phyloP scores from a whole-genome alignment of 805 yeast genomes.

The Ogataea dorogensis region DNA sequence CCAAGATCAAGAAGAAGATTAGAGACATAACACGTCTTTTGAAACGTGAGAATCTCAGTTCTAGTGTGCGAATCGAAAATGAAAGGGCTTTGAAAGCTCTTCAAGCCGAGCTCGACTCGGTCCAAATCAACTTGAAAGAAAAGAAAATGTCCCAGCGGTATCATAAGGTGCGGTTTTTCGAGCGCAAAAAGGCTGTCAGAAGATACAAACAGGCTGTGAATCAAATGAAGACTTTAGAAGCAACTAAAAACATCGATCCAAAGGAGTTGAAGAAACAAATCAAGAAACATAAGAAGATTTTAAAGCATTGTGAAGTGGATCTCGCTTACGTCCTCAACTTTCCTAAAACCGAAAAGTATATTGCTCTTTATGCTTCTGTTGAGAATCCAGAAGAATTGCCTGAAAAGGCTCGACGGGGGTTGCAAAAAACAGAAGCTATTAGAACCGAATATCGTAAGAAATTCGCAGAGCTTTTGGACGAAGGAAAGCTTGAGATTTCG shows the following conservation, averaged over 20 bases:
- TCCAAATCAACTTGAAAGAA: conserved; percentile 39
- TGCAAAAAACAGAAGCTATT: conserved; percentile 42
- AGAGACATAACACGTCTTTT: conserved; percentile 81
- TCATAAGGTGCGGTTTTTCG: conserved; percentile 92
- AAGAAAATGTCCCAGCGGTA: conserved; percentile 61
- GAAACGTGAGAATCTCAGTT: conserved; percentile 52
- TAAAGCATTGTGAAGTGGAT: conserved; percentile 63
- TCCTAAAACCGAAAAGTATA: conserved; percentile 78
- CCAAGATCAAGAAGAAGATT: conserved; percentile 77
- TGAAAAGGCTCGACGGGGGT: conserved; percentile 42
- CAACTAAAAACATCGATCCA: conserved; percentile 23
- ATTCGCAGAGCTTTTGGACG: conserved; percentile 50
- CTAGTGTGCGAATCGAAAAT: conserved; percentile 50
- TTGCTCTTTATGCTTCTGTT: conserved; percentile 65
- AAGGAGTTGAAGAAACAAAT: conserved; percentile 30
- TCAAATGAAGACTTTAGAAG: conserved; percentile 36
- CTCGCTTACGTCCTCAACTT: conserved; percentile 71
- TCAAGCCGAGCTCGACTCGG: conserved; percentile 43
- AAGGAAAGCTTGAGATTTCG: conserved; percentile 52
- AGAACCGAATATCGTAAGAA: conserved; percentile 49
- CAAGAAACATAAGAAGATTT: conserved; percentile 43
- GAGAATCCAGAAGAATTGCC: conserved; percentile 33
- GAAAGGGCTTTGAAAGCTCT: conserved; percentile 47
- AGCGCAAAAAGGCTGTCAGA: conserved; percentile 79
- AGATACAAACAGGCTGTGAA: conserved; percentile 54